A percentile compares a stretch with the other conserved stretches of the same genome.
These are phyloP conservation scores for Schizothecium vesticola DNA, from an alignment of 495 filamentous ascomycete species.

Conservation along the genomic window DNA sequence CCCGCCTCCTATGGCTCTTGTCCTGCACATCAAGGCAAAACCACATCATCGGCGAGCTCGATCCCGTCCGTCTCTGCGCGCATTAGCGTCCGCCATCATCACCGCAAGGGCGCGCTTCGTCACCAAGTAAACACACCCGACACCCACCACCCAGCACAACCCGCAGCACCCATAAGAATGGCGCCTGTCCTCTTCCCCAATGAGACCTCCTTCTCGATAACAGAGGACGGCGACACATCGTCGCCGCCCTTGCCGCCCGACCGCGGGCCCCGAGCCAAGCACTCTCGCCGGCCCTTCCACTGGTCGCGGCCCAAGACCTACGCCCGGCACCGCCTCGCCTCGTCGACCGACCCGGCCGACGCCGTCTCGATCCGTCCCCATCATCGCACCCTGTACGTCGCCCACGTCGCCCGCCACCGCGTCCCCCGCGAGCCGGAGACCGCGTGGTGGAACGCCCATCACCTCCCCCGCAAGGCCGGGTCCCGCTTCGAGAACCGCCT, in stretches of 20 bases:
- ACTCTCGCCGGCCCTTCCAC: slow-evolving; percentile 6
- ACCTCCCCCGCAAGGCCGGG: background rate
- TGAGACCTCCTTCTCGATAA: background rate
- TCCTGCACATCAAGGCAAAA: background rate
- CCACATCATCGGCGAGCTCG: slow-evolving; percentile 13
- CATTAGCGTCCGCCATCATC: background rate
- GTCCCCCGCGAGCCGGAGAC: background rate
- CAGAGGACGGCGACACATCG: background rate
- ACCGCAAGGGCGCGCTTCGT: slow-evolving; percentile 10
- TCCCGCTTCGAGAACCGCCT: slow-evolving; percentile 14
- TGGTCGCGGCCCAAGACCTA: slow-evolving; percentile 9
- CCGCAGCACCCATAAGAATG: background rate
- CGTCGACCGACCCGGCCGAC: background rate
- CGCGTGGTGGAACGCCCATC: background rate
- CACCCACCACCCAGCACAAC: no score
- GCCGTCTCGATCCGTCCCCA: slow-evolving; percentile 15
- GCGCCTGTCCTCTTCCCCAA: background rate
- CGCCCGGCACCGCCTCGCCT: background rate
- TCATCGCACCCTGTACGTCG: slow-evolving; percentile 10
- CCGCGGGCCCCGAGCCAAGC: background rate
- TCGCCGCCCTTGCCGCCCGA: background rate
- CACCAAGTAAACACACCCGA: background rate
- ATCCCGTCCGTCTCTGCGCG: background rate
- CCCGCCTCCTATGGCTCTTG: background rate
- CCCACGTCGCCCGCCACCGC: slow-evolving; percentile 2